phyloP scores from a whole-genome alignment of 805 yeast genomes.

The Yarrowia bubula region DNA sequence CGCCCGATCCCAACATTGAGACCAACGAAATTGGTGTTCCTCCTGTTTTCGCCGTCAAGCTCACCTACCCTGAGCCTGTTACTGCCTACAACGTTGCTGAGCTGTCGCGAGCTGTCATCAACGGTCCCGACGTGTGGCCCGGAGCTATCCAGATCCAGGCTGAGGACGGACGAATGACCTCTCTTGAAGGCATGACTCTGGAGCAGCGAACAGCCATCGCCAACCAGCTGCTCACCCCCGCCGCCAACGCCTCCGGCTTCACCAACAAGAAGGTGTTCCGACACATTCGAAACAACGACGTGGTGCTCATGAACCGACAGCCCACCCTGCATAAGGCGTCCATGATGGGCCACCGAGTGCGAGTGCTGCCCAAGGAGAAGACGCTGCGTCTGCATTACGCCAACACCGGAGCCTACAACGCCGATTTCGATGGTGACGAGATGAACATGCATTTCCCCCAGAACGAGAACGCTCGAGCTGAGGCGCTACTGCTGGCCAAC shows the following conservation, averaged over 20 bases:
- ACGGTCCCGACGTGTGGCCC: conserved; percentile 98
- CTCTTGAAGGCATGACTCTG: conserved; percentile 80
- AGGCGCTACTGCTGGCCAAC: conserved; percentile 90
- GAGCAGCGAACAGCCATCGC: conserved; percentile 96
- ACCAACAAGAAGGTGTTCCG: conserved; percentile 90
- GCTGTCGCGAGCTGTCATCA: conserved; percentile 88
- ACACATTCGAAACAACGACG: conserved; percentile 92
- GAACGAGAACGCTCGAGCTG: conserved; percentile 94
- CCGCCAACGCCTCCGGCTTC: conserved; percentile 49
- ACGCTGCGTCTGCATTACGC: conserved; percentile 96
- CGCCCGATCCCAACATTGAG: conserved; percentile 97
- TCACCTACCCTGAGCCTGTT: conserved; percentile 98
- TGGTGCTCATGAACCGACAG: conserved; percentile 97
- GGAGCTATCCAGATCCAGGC: conserved; percentile 96
- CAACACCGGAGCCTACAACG: conserved; percentile 97
- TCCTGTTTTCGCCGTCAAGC: conserved; percentile 92
- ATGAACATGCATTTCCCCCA: conserved; percentile 99
- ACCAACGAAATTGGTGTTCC: conserved; percentile 99
- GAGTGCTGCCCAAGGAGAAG: conserved; percentile 96
- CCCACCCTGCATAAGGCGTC: conserved; percentile 99
- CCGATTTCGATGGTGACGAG: conserved; percentile 99
- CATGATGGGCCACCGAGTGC: conserved; percentile 98
- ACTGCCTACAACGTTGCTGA: conserved; percentile 88
- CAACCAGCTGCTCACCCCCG: conserved; percentile 88
- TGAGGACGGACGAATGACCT: conserved; percentile 84